phyloP scores from a whole-genome alignment of 306 rosid species.

The Arachis hypogaea region DNA sequence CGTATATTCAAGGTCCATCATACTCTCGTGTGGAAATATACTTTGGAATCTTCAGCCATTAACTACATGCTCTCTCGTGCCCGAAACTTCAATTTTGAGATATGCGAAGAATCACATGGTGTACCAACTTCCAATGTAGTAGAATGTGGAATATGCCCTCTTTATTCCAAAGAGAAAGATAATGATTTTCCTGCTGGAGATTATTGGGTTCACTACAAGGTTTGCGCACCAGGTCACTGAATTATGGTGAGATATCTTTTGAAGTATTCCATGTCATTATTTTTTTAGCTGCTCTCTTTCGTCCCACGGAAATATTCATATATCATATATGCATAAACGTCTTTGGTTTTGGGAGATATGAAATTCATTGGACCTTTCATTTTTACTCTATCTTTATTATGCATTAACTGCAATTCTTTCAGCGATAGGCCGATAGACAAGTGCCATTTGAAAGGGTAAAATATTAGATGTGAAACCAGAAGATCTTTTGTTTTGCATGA shows the following conservation, averaged over 20 bases:
- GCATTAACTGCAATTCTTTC: no score
- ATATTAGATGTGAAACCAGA: no score
- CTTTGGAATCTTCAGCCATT: background rate
- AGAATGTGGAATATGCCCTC: slow-evolving; percentile 33
- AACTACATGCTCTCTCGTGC: background rate
- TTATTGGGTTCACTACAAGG: background rate
- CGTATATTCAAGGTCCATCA: background rate
- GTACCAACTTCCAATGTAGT: background rate
- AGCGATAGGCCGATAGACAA: no score
- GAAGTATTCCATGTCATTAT: background rate
- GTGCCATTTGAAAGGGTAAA: no score
- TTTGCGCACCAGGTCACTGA: no score
- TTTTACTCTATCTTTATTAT: no score
- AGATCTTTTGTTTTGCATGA: no score
- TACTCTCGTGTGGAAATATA: slow-evolving; percentile 19
- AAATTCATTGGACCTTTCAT: no score
- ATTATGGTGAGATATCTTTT: background rate
- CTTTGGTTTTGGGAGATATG: no score
- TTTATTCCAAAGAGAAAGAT: slow-evolving; percentile 5
- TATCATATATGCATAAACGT: no score
- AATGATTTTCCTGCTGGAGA: background rate
- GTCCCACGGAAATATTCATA: no score
- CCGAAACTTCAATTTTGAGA: slow-evolving; percentile 18
- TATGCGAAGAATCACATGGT: background rate
- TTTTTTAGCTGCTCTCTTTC: no score